Base-by-base conservation (phyloP, 495 filamentous ascomycete genomes). In the Daldinia bambusicola region DNA sequence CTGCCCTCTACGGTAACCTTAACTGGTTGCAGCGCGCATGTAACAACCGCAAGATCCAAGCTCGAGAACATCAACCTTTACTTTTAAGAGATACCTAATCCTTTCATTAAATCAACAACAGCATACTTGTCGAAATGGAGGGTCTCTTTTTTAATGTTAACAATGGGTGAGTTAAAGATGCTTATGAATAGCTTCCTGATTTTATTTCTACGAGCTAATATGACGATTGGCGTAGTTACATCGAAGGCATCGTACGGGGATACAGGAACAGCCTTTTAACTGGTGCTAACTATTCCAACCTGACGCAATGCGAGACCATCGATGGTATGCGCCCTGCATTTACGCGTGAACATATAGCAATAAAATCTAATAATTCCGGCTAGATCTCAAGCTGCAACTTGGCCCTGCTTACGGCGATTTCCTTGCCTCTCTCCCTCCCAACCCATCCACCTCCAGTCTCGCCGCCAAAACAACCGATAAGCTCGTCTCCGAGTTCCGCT, bases 301-400 rank as follows among this genome's bases (percentile, higher is more conserved):
- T 99, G 80, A 95, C 89, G 68, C 95, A 99, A 89, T 99, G 95
- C 89, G 95, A 99, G 82, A 97, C 90, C 55, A 95, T 99, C 72
- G 95, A 99, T 83, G 95, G 95, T 95, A 84, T 70, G 86, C 32
- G 30, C 66, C 34, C 38, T 45, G 6, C 40, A 63, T 32, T 30
- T 56, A 10, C 41, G 22, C n/a, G 37, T 51, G 14, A 34, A 40
- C 26, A 30, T 12, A 10, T 37, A 67, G 50, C 0, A 13, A 63
- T 8, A 34, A 34, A 57, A 38, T 60, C 65, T 78, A 57, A 78
- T 69, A 55, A 20, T 32, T 34, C 51, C 69, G 2, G n/a, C 37
- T 59, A 98, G 95, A 99, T 86, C 89, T 99, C 70, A 98, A 98
- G 81, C 89, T 98, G 60, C 95, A 99, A 83, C 93, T 99, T 50